Evolutionary conservation across 2,329 filamentous ascomycete genomes (phyloP), one percentile per base, ranked within the genome.

Genomic region (Talaromyces sp.): DNA sequence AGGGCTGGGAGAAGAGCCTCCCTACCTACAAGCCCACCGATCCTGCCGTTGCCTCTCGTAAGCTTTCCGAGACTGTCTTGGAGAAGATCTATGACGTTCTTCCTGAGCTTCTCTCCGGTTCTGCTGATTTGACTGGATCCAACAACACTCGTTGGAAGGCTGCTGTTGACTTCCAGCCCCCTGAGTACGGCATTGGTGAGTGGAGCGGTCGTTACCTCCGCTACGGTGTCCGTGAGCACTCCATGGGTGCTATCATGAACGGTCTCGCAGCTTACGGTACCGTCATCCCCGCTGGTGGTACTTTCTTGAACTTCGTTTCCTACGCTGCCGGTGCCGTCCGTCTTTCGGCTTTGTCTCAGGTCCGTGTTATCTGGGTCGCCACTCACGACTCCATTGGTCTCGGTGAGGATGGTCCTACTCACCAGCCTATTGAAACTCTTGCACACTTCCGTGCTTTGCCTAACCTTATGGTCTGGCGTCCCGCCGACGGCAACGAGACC

Each of bases 381-480:
- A 98, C 94, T 73, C 94, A 98, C 87, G 94, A 98, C 87, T 97
- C 94, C 70, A 99, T 99, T 74, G 95, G 95, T 85, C 92, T 98
- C 72, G 95, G 95, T 82, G 95, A 99, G 85, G 95, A 99, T 77
- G 95, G 95, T 69, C 94, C 95, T 72, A 99, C 95, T 65, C 95
- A 99, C 84, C 95, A 99, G 87, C 95, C 95, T 80, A 97, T 99
- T 73, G 95, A 99, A 89, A 97, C 93, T 52, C 89, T 98, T 69
- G 90, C 93, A 67, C 95, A 98, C 84, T 98, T 98, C 92, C 94
- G 95, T 80, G 95, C 95, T 70, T 88, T 98, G 73, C 95, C 95
- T 77, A 99, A 99, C 90, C 91, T 90, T 86, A 97, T 98, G 92
- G 94, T 98, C 75, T 98, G 95, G 95, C 93, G 95, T 78, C 95